These are phyloP conservation scores for Carex pumila DNA, from an alignment of 176 grass and related monocot species.

Conservation along the genomic window DNA sequence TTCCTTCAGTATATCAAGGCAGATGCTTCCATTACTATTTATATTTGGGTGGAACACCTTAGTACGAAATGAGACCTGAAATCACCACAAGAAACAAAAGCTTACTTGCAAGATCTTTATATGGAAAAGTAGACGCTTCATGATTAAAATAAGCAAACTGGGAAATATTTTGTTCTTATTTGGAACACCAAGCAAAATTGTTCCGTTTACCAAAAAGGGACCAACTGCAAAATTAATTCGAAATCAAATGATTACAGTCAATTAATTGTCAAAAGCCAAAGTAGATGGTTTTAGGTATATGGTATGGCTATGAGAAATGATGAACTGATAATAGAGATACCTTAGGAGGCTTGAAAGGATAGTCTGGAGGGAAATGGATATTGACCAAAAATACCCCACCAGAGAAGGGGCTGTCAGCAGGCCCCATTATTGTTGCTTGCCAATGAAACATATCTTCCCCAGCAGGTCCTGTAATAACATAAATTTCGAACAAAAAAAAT, in stretches of 20 bases:
- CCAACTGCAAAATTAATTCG: no score
- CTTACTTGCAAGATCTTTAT: not conserved
- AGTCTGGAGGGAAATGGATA: slow-evolving; percentile 90
- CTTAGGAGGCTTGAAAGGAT: slow-evolving; percentile 92
- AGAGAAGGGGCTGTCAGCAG: slow-evolving; percentile 75
- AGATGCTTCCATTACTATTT: slow-evolving; percentile 81
- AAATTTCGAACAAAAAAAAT: not conserved
- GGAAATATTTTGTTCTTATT: not conserved
- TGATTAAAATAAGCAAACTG: not conserved
- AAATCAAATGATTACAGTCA: not conserved
- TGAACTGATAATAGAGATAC: slow-evolving; percentile 15
- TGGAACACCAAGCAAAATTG: not conserved
- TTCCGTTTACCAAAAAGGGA: not conserved
- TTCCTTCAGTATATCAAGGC: slow-evolving; percentile 86
- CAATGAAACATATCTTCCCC: slow-evolving; percentile 93
- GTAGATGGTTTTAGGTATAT: not conserved
- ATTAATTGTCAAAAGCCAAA: not conserved
- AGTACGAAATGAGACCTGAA: slow-evolving; percentile 77
- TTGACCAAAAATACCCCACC: slow-evolving; percentile 83
- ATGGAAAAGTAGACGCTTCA: not conserved
- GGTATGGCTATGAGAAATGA: not conserved
- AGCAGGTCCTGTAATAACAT: slow-evolving; percentile 49
- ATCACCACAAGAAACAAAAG: not conserved
- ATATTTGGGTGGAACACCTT: slow-evolving; percentile 95
- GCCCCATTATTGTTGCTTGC: slow-evolving; percentile 89